Base-by-base conservation (phyloP, 371 early-diverging fungal species). In the Sporodiniella umbellata region DNA sequence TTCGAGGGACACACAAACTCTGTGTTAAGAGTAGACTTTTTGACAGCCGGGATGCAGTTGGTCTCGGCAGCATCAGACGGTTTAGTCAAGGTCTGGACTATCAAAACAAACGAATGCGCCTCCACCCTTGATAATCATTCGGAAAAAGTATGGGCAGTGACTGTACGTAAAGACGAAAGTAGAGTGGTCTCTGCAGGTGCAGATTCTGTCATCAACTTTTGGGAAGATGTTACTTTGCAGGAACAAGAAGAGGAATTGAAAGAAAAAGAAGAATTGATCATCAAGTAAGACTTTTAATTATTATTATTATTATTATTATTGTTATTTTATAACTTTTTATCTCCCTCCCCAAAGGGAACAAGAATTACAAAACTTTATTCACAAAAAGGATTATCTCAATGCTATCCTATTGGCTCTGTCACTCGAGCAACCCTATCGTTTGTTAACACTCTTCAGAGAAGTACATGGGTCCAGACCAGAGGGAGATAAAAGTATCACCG, bases 1-100 rank as follows among this genome's bases (percentile, higher is more conserved):
- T 90, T 98, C 61, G 97, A 98, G 58, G 96, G 99, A 0, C 98
- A 98, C 60, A 86, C 93, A 19, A 95, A 93, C 70, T 90, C 95
- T 15, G 95, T 95, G 3, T 79, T 98, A 31, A 78, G 86, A 42
- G 84, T 91, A 1, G 78, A 76, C 23, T 97, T 96, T 56, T 56
- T 96, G 51, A 84, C 94, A 0, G 75, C 82, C 8, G 99, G 99
- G 21, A 79, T 86, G 58, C 97, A 97, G 61, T 64, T 98, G 23
- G 64, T 93, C 11, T 90, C 92, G 10, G 74, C 83, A 43, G 95
- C 93, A 4, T 90, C 94, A 0, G 98, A 98, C 58, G 96, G 96
- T 8, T 76, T 98, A 24, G 76, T 94, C 37, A 97, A 97, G 70
- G 72, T 98, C 24, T 98, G 97, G 97, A 94, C 84, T 26, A 90